These are phyloP conservation scores for Thelonectria rubi DNA, from an alignment of 2,329 filamentous ascomycete species.

Conservation along the genomic window DNA sequence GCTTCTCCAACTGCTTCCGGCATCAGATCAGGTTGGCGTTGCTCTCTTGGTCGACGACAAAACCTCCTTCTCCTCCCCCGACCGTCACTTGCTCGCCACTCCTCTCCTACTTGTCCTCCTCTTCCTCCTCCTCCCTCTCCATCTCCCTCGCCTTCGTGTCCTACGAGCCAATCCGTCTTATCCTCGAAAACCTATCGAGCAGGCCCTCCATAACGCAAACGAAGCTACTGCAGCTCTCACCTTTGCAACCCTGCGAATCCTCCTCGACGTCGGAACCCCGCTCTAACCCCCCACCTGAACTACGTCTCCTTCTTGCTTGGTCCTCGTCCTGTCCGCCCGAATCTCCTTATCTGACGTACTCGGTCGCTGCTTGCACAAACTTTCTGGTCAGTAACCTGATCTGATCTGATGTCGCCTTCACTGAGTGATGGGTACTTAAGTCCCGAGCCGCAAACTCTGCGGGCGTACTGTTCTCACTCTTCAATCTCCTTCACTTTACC, in stretches of 20 bases:
- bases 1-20: slow-evolving; percentile 15
- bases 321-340: slow-evolving; percentile 24
- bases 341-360: slow-evolving; percentile 43
- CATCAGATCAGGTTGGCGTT: slow-evolving; percentile 9
- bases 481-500: slow-evolving; percentile 21
- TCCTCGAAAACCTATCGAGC: slow-evolving; percentile 5
- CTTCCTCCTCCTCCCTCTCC: background rate
- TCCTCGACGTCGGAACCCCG: slow-evolving; percentile 33
- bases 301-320: slow-evolving; percentile 34
- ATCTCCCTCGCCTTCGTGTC: background rate
- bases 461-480: slow-evolving; percentile 21
- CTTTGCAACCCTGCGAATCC: slow-evolving; percentile 30
- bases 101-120: background rate
- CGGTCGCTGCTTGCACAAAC: slow-evolving; percentile 34
- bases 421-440: slow-evolving; percentile 36
- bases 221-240: slow-evolving; percentile 38
- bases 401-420: slow-evolving; percentile 37
- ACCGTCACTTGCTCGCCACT: background rate
- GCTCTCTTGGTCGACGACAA: background rate
- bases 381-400: slow-evolving; percentile 43
- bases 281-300: slow-evolving; percentile 38
- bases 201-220: slow-evolving; percentile 26
- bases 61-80: slow-evolving; percentile 3
- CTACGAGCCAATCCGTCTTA: background rate
- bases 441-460: slow-evolving; percentile 16